phyloP scores from a whole-genome alignment of 257 asterid genomes.

The Nicotiana noctiflora region DNA sequence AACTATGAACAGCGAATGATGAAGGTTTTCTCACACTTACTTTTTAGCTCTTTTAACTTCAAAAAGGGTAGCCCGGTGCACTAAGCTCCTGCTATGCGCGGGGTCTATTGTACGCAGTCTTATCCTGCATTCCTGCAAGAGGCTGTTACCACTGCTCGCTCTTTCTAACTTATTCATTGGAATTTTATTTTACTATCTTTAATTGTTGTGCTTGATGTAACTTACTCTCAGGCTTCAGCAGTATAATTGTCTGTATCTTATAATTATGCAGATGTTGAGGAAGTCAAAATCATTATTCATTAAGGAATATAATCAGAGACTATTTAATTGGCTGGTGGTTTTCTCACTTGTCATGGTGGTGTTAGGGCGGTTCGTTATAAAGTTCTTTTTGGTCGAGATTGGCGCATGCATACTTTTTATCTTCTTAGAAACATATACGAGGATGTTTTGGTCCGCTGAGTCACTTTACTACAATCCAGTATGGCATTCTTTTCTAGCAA shows the following conservation, averaged over 20 bases:
- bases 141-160: too few species aligned
- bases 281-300: slow-evolving; percentile 81
- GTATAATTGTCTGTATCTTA: not conserved
- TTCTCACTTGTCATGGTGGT: slow-evolving; percentile 95
- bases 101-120: too few species aligned
- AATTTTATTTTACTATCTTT: not conserved
- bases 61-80: too few species aligned
- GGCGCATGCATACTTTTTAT: slow-evolving; percentile 95
- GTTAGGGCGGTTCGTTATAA: slow-evolving; percentile 80
- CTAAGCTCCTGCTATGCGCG: too few species aligned
- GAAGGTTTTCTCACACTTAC: slow-evolving; percentile 45
- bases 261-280: slow-evolving; percentile 78
- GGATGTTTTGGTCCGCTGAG: slow-evolving; percentile 97
- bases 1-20: slow-evolving; percentile 80
- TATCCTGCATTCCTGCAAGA: too few species aligned
- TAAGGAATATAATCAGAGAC: slow-evolving; percentile 91
- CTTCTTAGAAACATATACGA: slow-evolving; percentile 89
- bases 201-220: not conserved
- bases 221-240: not conserved
- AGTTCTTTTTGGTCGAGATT: slow-evolving; percentile 72
- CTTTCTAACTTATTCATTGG: too few species aligned
- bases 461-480: slow-evolving; percentile 94
- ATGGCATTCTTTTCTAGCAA: slow-evolving; percentile 73
- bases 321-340: slow-evolving; percentile 94
- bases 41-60: not conserved